These are phyloP conservation scores for Coleophoma crateriformis DNA, from an alignment of 2,329 filamentous ascomycete species.

Conservation along the genomic window DNA sequence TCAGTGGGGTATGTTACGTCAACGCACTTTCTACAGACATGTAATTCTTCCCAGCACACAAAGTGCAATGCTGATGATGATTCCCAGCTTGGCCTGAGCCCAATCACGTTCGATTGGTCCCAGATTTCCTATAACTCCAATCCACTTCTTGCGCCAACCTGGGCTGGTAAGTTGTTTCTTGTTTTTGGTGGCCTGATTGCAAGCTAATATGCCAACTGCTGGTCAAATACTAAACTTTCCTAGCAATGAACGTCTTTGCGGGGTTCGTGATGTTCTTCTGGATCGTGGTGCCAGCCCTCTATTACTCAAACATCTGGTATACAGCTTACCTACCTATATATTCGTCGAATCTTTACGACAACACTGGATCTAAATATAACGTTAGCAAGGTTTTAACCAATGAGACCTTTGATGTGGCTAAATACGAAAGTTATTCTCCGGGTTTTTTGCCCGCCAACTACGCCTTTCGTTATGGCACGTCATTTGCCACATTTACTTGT, in stretches of 20 bases:
- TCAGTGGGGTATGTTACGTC: conserved; percentile 38
- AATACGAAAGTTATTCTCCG: conserved; percentile 63
- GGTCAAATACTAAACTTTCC: neutral
- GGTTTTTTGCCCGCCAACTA: conserved; percentile 67
- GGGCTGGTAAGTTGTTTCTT: conserved; percentile 34
- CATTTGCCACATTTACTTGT: conserved; percentile 64
- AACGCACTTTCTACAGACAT: too few relatives aligned
- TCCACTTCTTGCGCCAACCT: conserved; percentile 61
- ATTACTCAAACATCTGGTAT: conserved; percentile 1
- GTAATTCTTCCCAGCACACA: too few relatives aligned
- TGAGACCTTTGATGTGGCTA: conserved; percentile 55
- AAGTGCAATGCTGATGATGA: too few relatives aligned
- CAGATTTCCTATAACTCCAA: conserved; percentile 46
- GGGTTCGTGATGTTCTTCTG: conserved; percentile 3
- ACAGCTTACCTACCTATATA: conserved; percentile 50
- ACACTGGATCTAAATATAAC: conserved; percentile 58
- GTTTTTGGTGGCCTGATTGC: too few relatives aligned
- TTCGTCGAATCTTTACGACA: conserved; percentile 67
- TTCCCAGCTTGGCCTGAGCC: conserved; percentile 49
- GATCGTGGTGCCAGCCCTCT: conserved; percentile 1
- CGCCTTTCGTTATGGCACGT: conserved; percentile 62
- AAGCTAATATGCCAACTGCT: too few relatives aligned
- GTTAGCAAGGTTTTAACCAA: conserved; percentile 58
- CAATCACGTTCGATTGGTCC: conserved; percentile 72
- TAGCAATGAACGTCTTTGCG: conserved; percentile 65